Base-by-base conservation (phyloP, 768 basidiomycete species). In the Wakefieldia striispora region DNA sequence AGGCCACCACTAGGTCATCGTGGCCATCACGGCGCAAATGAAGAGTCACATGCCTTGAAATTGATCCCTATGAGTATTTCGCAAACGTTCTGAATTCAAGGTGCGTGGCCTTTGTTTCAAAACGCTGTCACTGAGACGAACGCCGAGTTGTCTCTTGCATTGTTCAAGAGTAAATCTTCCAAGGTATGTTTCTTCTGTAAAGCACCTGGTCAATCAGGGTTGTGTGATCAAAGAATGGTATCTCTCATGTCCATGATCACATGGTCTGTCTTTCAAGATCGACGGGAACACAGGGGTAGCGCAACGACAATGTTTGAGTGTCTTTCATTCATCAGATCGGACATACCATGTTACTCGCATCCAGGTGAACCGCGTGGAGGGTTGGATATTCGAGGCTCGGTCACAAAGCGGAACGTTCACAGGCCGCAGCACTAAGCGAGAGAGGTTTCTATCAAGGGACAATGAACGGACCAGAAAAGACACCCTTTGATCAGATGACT, bases 341-440 rank as follows among this genome's bases (percentile, higher is more conserved):
- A 17, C 17, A 26, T 13, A 43, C 26, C 5, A 10, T 20, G 6
- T 27, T 2, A 35, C 26, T 39, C 40, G 9, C 16, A n/a, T n/a
- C n/a, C n/a, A n/a, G n/a, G 27, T 20, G 40, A 35, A 23, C 17
- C 10, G 7, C 26, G 36, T 43, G 14, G 17, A 6, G 36, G n/a
- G n/a, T n/a, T n/a, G 10, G 6, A 12, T 20, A 4, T 11, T 35
- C 8, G n/a, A 12, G 4, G 21, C 5, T 12, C 3, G 13, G 17
- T 20, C 19, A 10, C 14, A 4, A 31, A 13, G 17, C 33, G 26
- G 40, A 41, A 20, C n/a, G 13, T 40, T n/a, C 37, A 8, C 41
- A 44, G 29, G 47, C 16, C 41, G n/a, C 12, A 36, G 27, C 17
- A n/a, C 4, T 38, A 56, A 45, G 53, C 39, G 40, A 56, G 43